Evolutionary conservation across 2,329 filamentous ascomycete species (phyloP).

Genomic region (Esteya vermicola): DNA sequence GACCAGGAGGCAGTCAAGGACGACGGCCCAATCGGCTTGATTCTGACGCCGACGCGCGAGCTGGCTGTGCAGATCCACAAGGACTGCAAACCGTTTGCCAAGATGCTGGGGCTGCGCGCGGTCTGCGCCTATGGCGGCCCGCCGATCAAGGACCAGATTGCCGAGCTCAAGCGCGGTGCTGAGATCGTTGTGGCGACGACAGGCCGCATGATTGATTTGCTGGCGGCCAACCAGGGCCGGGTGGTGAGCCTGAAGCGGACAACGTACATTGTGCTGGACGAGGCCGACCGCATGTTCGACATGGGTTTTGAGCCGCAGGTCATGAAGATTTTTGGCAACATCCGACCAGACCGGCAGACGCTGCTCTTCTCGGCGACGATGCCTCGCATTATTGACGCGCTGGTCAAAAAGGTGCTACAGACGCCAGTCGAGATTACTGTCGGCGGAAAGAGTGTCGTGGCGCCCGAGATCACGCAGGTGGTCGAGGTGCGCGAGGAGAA

Average conservation of each 20-base stretch:
- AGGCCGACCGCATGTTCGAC: slow-evolving; percentile 98
- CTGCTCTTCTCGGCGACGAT: slow-evolving; percentile 96
- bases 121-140: slow-evolving; percentile 92
- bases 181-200: slow-evolving; percentile 94
- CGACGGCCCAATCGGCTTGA: slow-evolving; percentile 76
- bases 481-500: slow-evolving; percentile 77
- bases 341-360: slow-evolving; percentile 83
- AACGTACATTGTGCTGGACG: slow-evolving; percentile 89
- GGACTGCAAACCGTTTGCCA: slow-evolving; percentile 90
- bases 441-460: slow-evolving; percentile 75
- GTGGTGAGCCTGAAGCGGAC: slow-evolving; percentile 83
- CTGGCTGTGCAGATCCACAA: slow-evolving; percentile 85
- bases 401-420: slow-evolving; percentile 77
- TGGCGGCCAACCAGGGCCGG: slow-evolving; percentile 85
- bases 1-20: slow-evolving; percentile 72
- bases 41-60: slow-evolving; percentile 91
- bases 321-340: slow-evolving; percentile 86
- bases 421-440: slow-evolving; percentile 86
- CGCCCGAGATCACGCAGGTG: slow-evolving; percentile 82
- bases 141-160: slow-evolving; percentile 95
- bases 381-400: slow-evolving; percentile 78
- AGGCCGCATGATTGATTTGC: slow-evolving; percentile 86
- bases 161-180: slow-evolving; percentile 84
- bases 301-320: slow-evolving; percentile 99
- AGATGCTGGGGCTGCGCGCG: slow-evolving; percentile 67